Conservation (phyloP, 108 stramenopile genomes). For the Skeletonema costatum region DNA sequence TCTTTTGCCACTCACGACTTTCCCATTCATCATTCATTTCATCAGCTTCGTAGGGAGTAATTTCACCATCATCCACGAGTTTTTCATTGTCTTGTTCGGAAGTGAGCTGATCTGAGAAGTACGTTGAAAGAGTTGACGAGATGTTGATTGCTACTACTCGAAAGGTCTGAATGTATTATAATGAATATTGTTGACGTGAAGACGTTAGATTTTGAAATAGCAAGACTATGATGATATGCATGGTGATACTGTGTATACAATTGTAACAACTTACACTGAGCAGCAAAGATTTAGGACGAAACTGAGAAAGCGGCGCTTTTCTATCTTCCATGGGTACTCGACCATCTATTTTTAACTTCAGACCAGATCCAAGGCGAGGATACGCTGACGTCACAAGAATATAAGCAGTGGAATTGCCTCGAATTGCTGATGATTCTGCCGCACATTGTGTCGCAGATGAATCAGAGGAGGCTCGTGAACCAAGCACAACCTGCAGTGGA, state of each 20-base stretch:
- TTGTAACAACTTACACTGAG: constrained; percentile 36
- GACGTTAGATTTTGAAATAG: background rate
- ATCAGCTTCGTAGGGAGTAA: constrained; percentile 43
- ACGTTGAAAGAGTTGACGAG: constrained; percentile 40
- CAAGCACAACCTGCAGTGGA: constrained; percentile 38
- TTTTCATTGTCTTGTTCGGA: constrained; percentile 42
- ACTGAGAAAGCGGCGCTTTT: constrained; percentile 39
- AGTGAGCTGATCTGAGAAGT: constrained; percentile 45
- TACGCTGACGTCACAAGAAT: constrained; percentile 44
- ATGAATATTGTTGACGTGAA: background rate
- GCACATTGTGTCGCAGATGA: background rate
- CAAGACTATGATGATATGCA: background rate
- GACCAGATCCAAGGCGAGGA: background rate
- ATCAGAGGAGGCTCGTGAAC: constrained; percentile 1
- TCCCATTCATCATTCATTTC: constrained; percentile 52
- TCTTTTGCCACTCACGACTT: constrained; percentile 34
- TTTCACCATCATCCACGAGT: constrained; percentile 38
- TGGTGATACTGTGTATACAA: background rate
- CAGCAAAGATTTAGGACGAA: constrained; percentile 25
- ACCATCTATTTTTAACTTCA: constrained; percentile 41
- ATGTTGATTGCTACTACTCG: constrained; percentile 41
- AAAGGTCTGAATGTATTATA: constrained; percentile 14
- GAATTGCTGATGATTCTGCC: background rate
- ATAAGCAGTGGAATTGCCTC: constrained; percentile 5
- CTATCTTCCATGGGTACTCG: constrained; percentile 51